Base-by-base conservation (phyloP, 2,329 filamentous ascomycete species). In the Colletotrichum lindemuthianum region DNA sequence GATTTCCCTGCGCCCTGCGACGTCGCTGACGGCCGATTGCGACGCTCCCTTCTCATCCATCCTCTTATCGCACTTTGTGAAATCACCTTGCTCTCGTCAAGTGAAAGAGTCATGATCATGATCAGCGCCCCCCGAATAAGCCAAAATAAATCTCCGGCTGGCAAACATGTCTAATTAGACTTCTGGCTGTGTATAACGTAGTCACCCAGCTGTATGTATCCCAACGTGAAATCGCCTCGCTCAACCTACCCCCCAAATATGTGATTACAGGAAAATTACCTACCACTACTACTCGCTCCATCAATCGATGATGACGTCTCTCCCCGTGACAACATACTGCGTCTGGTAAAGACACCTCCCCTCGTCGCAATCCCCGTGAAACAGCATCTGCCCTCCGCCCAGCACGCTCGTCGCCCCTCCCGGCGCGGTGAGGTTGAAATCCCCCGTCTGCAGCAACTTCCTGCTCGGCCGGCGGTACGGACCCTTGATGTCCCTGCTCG, bases 371-470 rank as follows among this genome's bases (percentile, higher is more conserved):
- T 76, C 71, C 8, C 72, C 77, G 50, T 81, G 79, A 58, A 79
- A 80, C 10, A 75, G 51, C 36, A 78, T 67, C 10, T 70, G 66
- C 34, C 70, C 67, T 10, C 72, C 75, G 15, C 73, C 72, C 32
- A 69, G 57, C 48, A 70, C 67, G 34, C 74, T 76, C 36, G 75
- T 79, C 10, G 76, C 78, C 10, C 80, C 80, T 10, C 80, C 80
- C 0, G 81, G 81, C 12, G 77, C 76, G 8, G 70, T 71, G 11
- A 82, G 73, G 47, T 73, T 75, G 56, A 76, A 74, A 55, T 78
- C 72, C 16, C 76, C 78, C 53, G 75, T 75, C 67, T 70, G 67
- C n/a, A 81, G 70, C 66, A 79, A 68, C 57, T 74, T 73, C 24
- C 60, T 61, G 11, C 59, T 56, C 13, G 72, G 74, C 44, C 78